Evolutionary conservation across 179 eudicot species (phyloP), one percentile per base, ranked within the genome.

Genomic region (Silene vulgaris): DNA sequence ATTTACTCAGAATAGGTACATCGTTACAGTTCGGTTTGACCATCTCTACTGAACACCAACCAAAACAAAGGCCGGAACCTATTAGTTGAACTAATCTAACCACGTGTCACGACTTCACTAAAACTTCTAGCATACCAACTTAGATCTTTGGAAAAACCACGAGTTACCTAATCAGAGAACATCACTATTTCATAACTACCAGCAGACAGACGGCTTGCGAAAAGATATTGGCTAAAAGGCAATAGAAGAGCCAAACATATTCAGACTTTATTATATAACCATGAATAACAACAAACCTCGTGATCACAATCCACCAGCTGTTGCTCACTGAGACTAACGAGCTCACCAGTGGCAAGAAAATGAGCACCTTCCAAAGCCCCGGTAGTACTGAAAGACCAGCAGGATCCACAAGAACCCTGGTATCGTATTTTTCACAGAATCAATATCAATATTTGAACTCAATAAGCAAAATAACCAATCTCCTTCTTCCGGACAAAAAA

Each of bases 361-460:
- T 92, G 84, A 76, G 97, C 96, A 76, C 97, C 97, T 87, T 92
- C 97, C 82, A 92, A 75, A 0, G 97, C 92, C 45, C 96, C 97
- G 9, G 90, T 88, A 1, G 97, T 77, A 73, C 97, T 91, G 71
- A 92, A 92, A 21, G 95, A 83, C 97, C 97, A 92, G 83, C 97
- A 92, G 1, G 97, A 92, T 52, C 97, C 97, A 82, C 97, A 92
- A 20, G 91, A 83, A 9, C 97, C 97, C 97, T 90, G 80, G 26
- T 13, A 19, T 21, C 2, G 61, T 8, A 56, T 48, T 67, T 56
- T 28, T 30, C 72, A 68, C 14, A 66, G 1, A 72, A 73, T 2
- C 56, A 29, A 61, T 12, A 9, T 76, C 76, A 65, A 43, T 54
- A 32, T 20, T 4, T 43, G 0, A 3, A 76, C 75, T 16, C 12